phyloP scores from a whole-genome alignment of 306 rosid species.

The Vigna angularis region DNA sequence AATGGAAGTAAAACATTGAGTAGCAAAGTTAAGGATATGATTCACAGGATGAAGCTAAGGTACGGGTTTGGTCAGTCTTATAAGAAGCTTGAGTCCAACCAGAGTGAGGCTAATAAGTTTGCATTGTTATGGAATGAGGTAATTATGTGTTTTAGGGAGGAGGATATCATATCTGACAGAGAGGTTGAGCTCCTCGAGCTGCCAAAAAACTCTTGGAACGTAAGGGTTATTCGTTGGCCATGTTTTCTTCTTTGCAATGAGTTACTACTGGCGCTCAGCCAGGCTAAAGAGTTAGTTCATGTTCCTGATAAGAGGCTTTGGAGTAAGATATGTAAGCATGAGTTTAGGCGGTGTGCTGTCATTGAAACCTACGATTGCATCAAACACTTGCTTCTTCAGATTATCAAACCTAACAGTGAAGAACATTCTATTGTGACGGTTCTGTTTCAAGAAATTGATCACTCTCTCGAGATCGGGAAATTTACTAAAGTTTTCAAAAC shows the following conservation, averaged over 20 bases:
- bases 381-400: slow-evolving; percentile 67
- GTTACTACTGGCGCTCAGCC: slow-evolving; percentile 82
- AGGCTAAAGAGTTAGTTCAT: slow-evolving; percentile 82
- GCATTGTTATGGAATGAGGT: slow-evolving; percentile 95
- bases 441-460: slow-evolving; percentile 81
- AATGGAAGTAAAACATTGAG: slow-evolving; percentile 68
- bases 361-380: slow-evolving; percentile 81
- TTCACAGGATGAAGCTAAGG: slow-evolving; percentile 85
- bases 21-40: slow-evolving; percentile 69
- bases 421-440: slow-evolving; percentile 81
- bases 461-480: slow-evolving; percentile 74
- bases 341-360: slow-evolving; percentile 83
- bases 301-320: slow-evolving; percentile 85
- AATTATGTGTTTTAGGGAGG: slow-evolving; percentile 80
- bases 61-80: slow-evolving; percentile 89
- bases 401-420: slow-evolving; percentile 63
- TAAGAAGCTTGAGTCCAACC: slow-evolving; percentile 82
- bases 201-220: slow-evolving; percentile 80
- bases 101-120: slow-evolving; percentile 80
- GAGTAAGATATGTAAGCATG: slow-evolving; percentile 86
- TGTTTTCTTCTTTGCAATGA: slow-evolving; percentile 95
- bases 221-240: slow-evolving; percentile 94
- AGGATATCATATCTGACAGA: slow-evolving; percentile 80
- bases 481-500: slow-evolving; percentile 77
- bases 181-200: slow-evolving; percentile 87